Percentiles rank a stretch among this genome's conserved stretches.
Evolutionary conservation across 2,329 filamentous ascomycete species (phyloP).

Genomic region (Fusarium pininemorale): DNA sequence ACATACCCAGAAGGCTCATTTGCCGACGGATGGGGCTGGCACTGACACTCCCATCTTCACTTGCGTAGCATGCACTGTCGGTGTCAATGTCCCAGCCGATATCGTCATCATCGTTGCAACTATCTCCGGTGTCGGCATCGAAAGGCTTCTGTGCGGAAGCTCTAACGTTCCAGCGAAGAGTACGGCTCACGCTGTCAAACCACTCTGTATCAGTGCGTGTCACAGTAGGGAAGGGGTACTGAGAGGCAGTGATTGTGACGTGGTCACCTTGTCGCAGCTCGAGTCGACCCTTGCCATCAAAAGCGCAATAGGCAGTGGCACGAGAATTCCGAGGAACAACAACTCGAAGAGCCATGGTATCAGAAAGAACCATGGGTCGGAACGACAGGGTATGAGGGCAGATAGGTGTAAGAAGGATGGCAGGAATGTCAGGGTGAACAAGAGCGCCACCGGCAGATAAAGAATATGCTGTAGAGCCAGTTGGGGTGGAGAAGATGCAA

Average conservation of each 20-base stretch:
- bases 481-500: conserved; percentile 97
- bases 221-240: conserved; percentile 97
- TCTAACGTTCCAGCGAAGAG: conserved; percentile 92
- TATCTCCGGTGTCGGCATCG: conserved; percentile 57
- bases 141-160: conserved; percentile 94
- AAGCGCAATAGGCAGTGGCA: conserved; percentile 94
- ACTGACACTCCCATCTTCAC: conserved; percentile 75
- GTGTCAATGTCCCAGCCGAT: conserved; percentile 95
- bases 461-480: conserved; percentile 93
- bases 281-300: conserved; percentile 95
- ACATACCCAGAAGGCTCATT: conserved; percentile 73
- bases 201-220: conserved; percentile 90
- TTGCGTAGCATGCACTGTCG: conserved; percentile 76
- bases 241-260: conserved; percentile 93
- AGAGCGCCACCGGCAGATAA: conserved; percentile 94
- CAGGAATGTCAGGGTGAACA: conserved; percentile 95
- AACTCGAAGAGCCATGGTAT: conserved; percentile 91
- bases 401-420: conserved; percentile 95
- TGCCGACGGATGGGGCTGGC: conserved; percentile 76
- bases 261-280: conserved; percentile 94
- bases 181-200: conserved; percentile 95
- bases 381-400: conserved; percentile 97
- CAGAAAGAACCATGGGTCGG: conserved; percentile 96
- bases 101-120: conserved; percentile 62
- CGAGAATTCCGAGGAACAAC: conserved; percentile 85